Percentiles rank a stretch among this genome's conserved stretches.
Evolutionary conservation across 1,284 basidiomycete species (phyloP).

Genomic region (Leccinum fallax): DNA sequence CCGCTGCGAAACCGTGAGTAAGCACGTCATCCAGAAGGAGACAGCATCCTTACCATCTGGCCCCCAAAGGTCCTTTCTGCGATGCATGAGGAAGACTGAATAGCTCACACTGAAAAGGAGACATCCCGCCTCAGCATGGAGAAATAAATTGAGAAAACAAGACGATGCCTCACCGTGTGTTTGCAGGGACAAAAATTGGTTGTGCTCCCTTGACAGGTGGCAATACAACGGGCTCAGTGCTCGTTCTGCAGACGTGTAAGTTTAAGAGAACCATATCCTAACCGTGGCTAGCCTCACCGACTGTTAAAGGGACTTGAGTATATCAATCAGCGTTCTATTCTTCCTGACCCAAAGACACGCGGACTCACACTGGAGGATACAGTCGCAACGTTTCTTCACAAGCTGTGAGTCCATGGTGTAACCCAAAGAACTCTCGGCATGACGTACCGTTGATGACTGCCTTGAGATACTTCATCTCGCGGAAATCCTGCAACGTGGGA

Average conservation of each 20-base stretch:
- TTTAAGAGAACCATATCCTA: background rate
- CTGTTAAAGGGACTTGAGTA: slow-evolving; percentile 37
- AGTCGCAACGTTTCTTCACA: slow-evolving; percentile 59
- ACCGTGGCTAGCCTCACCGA: slow-evolving; percentile 21
- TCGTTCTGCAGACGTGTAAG: slow-evolving; percentile 38
- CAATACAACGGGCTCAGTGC: slow-evolving; percentile 47
- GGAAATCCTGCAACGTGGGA: slow-evolving; percentile 55
- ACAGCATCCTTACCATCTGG: slow-evolving; percentile 33
- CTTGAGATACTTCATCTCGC: slow-evolving; percentile 58
- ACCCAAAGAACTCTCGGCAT: background rate
- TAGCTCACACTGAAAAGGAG: slow-evolving; percentile 28
- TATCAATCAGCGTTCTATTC: slow-evolving; percentile 6
- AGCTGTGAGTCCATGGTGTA: background rate
- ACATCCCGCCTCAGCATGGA: slow-evolving; percentile 21
- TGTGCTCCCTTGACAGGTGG: slow-evolving; percentile 36
- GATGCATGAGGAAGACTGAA: slow-evolving; percentile 40
- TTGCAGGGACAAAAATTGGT: slow-evolving; percentile 36
- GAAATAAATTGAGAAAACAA: slow-evolving; percentile 9
- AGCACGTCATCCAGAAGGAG: background rate
- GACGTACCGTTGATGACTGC: slow-evolving; percentile 61
- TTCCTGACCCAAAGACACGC: background rate
- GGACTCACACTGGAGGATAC: slow-evolving; percentile 59
- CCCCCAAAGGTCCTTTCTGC: slow-evolving; percentile 42
- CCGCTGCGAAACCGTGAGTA: slow-evolving; percentile 23
- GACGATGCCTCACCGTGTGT: slow-evolving; percentile 43